Percentiles rank a stretch among this genome's conserved stretches.
Conservation (phyloP, 2,329 filamentous ascomycete species). For the Pyrenophora seminiperda region DNA sequence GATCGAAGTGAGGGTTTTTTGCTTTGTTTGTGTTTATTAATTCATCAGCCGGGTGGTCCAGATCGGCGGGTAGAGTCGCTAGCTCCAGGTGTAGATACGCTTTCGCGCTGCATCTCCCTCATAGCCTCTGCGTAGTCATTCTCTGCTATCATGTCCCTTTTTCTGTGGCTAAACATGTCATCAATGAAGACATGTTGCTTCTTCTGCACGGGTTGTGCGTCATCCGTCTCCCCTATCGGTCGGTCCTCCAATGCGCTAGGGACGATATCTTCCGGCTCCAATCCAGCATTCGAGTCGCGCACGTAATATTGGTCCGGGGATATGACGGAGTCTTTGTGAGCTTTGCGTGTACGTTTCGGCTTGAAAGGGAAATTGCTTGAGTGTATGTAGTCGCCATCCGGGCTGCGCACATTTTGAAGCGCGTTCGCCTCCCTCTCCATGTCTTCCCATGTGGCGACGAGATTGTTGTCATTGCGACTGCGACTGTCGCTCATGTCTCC, state of each 20-base stretch:
- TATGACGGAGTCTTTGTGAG: slow-evolving; percentile 35
- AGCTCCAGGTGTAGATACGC: slow-evolving; percentile 6
- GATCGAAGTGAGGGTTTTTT: neutral
- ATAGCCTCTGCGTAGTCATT: slow-evolving; percentile 38
- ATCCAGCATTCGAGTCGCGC: slow-evolving; percentile 17
- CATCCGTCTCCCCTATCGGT: slow-evolving; percentile 21
- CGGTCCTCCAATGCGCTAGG: slow-evolving; percentile 34
- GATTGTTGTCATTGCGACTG: slow-evolving; percentile 34
- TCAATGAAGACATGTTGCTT: slow-evolving; percentile 29
- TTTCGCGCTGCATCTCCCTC: slow-evolving; percentile 33
- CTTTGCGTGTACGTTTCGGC: slow-evolving; percentile 23
- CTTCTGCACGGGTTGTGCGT: slow-evolving; percentile 20
- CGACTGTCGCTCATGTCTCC: slow-evolving; percentile 44
- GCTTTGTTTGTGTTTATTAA: neutral
- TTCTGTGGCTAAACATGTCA: slow-evolving; percentile 20
- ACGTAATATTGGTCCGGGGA: slow-evolving; percentile 24
- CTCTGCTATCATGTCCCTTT: slow-evolving; percentile 29
- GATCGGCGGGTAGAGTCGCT: slow-evolving; percentile 8
- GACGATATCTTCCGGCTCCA: slow-evolving; percentile 39
- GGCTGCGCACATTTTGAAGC: slow-evolving; percentile 33
- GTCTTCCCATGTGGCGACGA: slow-evolving; percentile 44
- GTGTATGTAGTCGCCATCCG: slow-evolving; percentile 40
- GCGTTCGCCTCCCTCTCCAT: slow-evolving; percentile 38
- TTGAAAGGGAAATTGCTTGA: slow-evolving; percentile 38
- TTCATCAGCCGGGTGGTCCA: slow-evolving; percentile 5